Evolutionary conservation across 805 yeast species (phyloP), one percentile per base, ranked within the genome.

Genomic region (Candida awuae): DNA sequence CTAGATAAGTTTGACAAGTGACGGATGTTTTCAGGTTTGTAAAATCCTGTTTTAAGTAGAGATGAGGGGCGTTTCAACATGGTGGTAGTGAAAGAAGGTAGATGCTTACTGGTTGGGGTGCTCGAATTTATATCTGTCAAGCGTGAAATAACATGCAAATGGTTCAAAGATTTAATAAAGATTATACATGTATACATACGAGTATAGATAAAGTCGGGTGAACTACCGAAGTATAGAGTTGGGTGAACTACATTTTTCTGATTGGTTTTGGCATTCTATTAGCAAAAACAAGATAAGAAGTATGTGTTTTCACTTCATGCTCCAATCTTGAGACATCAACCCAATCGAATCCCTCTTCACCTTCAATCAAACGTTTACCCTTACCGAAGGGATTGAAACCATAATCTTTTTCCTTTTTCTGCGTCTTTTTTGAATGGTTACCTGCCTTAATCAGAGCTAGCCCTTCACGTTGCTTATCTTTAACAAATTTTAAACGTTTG

Each of bases 201-300:
- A n/a, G n/a, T n/a, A n/a, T n/a, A n/a, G n/a, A n/a, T n/a, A n/a
- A n/a, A n/a, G n/a, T n/a, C n/a, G n/a, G n/a, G n/a, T n/a, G n/a
- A n/a, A n/a, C n/a, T n/a, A n/a, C n/a, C n/a, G n/a, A n/a, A n/a
- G n/a, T n/a, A 9, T 25, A 12, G 12, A 5, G 14, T 22, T 17
- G 16, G 6, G 13, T 14, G 23, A n/a, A 15, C 10, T 28, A 14
- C 18, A 28, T 6, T 13, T n/a, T 16, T 16, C 6, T 9, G 10
- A 29, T n/a, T 19, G 37, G 31, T 29, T 32, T 34, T 2, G 59
- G 61, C 35, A 52, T 43, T 25, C 50, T 70, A 42, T 67, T 70
- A 18, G 98, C 99, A 70, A 92, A 92, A 2, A 96, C 85, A 53
- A 92, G 63, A 56, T 86, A 92, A 0, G 96, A 85, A 0, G 99